Evolutionary conservation across 2,329 filamentous ascomycete species (phyloP), one percentile per base, ranked within the genome.

Genomic region (Thielaviopsis euricoi): DNA sequence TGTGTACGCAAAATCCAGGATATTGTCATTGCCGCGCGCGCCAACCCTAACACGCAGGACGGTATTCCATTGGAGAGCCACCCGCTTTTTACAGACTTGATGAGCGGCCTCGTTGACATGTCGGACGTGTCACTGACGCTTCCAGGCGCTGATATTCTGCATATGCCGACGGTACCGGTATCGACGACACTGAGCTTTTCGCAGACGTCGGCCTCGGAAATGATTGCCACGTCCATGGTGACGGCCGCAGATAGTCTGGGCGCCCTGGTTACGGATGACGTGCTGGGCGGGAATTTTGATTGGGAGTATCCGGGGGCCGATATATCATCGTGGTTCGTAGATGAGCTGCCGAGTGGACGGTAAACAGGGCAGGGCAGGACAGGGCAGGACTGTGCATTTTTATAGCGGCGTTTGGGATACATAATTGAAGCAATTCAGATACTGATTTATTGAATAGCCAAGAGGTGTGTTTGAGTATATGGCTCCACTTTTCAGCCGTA

Each of bases 1-100:
- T 75, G 72, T 61, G 69, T 75, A 33, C 65, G 65, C 25, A 73
- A 75, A 61, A 71, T 76, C 9, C 64, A 66, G 29, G 69, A 71
- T 15, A 60, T 60, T 54, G 67, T 67, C 13, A 65, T 70, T 7
- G 61, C 64, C 6, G 57, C 56, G 37, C 52, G 55, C 26, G 46
- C 49, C 6, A 57, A 53, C n/a, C 55, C 58, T 57, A 46, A 61
- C 15, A 33, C 15, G 23, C 17, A 6, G 48, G 40, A n/a, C 17
- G 19, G 22, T 15, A 43, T 43, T 10, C 19, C 57, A 29, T 51
- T 52, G 12, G 51, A 48, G 1, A 26, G 55, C 25, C 29, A 54
- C 15, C 29, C 53, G 3, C 26, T 58, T 2, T 58, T 59, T 19
- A 7, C 23, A 4, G 55, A 60, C 19, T 55, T 60, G 3, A 58